Evolutionary conservation across 768 basidiomycete species (phyloP).

Genomic region (Phaeotremella fagi): DNA sequence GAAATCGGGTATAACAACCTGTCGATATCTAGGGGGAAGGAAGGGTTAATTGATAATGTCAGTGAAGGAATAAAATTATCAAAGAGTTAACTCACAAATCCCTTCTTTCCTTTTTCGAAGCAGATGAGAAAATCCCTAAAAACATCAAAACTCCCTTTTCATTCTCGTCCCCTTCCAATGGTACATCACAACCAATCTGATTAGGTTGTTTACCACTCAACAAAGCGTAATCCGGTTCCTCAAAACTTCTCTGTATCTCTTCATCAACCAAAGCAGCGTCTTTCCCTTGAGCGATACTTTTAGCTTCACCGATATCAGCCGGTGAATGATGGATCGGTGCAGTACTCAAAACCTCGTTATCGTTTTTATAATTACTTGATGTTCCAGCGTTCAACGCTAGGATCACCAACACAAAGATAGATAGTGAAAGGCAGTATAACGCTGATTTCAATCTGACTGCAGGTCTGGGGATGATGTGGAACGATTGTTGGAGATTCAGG

Average conservation of each 20-base stretch:
- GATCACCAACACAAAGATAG: slow-evolving; percentile 31
- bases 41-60: not conserved
- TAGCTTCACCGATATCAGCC: slow-evolving; percentile 37
- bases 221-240: slow-evolving; percentile 49
- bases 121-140: slow-evolving; percentile 46
- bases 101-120: slow-evolving; percentile 41
- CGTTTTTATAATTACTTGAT: not conserved
- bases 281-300: slow-evolving; percentile 33
- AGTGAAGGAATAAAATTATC: not conserved
- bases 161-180: slow-evolving; percentile 15
- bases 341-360: slow-evolving; percentile 17
- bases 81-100: slow-evolving; percentile 33
- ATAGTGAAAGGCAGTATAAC: slow-evolving; percentile 24
- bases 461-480: slow-evolving; percentile 21
- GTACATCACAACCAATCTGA: slow-evolving; percentile 47
- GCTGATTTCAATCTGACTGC: slow-evolving; percentile 36
- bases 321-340: slow-evolving; percentile 22
- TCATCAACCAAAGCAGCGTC: slow-evolving; percentile 36
- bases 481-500: not conserved
- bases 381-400: slow-evolving; percentile 34
- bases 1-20: slow-evolving; percentile 44
- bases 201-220: slow-evolving; percentile 44
- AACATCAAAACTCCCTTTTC: slow-evolving; percentile 44
- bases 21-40: slow-evolving; percentile 30
- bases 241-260: slow-evolving; percentile 46